Base-by-base conservation (phyloP, 371 early-diverging fungal species). In the Syncephalastrum monosporum region DNA sequence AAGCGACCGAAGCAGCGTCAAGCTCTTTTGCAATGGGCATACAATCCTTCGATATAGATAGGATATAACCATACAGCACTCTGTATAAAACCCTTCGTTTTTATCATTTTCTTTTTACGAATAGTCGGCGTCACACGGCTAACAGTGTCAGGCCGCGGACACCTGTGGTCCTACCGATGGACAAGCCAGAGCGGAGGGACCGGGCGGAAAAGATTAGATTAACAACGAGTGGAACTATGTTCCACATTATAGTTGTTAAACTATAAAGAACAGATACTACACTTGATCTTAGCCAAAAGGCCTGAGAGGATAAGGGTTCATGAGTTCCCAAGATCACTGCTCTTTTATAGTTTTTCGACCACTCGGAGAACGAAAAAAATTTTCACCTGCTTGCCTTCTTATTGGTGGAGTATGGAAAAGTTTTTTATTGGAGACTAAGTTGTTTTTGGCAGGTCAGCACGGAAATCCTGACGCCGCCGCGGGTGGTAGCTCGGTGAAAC, bases 211-310 rank as follows among this genome's bases (percentile, higher is more conserved):
- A 81, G 77, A 81, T 75, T 69, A 65, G 73, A 63, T 72, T 79
- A 75, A 76, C 64, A 66, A 64, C 59, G 56, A 57, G 62, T 59
- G 51, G 60, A 52, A 59, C 77, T 46, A 62, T 68, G 69, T 63
- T 52, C 56, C 63, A 55, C 68, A 67, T 79, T 76, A 68, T 75
- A 84, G 85, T 63, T 81, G 65, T 84, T 77, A 84, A 69, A 74
- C 85, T 84, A 75, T 74, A 77, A 79, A 83, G 83, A 84, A 84
- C 85, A 84, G 85, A 84, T 84, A 84, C 85, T 84, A 84, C 85
- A 84, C 85, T 84, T 84, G 85, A 84, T 84, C 85, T 80, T 79
- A 84, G 85, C 85, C 82, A 82, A 77, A 69, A 77, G 81, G 82
- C 82, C 77, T 77, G 83, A 84, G 82, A 83, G 81, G 77, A 77